Conservation (phyloP, 2,329 filamentous ascomycete species). For the Aureobasidium vineae region DNA sequence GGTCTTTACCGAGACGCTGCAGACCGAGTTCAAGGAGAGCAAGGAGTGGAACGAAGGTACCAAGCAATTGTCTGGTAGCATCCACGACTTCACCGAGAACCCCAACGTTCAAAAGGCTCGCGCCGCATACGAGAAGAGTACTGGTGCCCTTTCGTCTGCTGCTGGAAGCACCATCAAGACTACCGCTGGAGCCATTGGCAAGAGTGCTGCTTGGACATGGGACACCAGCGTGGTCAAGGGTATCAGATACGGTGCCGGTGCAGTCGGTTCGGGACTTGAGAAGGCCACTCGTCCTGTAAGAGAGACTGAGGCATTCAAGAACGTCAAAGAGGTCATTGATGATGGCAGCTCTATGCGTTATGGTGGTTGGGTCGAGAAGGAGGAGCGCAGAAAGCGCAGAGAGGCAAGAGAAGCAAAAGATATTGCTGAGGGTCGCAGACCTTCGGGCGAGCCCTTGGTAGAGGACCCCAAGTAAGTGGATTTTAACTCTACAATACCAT, state of each 20-base stretch:
- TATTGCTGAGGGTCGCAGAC: slow-evolving; percentile 44
- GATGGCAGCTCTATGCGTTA: slow-evolving; percentile 96
- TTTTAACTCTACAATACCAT: too few relatives aligned
- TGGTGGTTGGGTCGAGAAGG: slow-evolving; percentile 94
- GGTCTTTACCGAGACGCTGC: slow-evolving; percentile 96
- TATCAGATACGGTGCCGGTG: slow-evolving; percentile 78
- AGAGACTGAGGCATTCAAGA: slow-evolving; percentile 91
- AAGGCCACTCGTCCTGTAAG: slow-evolving; percentile 93
- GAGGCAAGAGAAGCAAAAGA: slow-evolving; percentile 68
- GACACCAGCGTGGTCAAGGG: slow-evolving; percentile 92
- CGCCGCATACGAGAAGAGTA: slow-evolving; percentile 82
- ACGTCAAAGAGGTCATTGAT: slow-evolving; percentile 91
- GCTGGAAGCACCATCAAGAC: slow-evolving; percentile 78
- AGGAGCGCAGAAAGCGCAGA: slow-evolving; percentile 79
- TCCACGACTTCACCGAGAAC: slow-evolving; percentile 89
- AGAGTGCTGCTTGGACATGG: slow-evolving; percentile 95
- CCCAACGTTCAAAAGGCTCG: slow-evolving; percentile 83
- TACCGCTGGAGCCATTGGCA: slow-evolving; percentile 82
- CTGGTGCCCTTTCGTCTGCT: slow-evolving; percentile 74
- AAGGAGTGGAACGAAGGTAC: slow-evolving; percentile 99
- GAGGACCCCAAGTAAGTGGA: slow-evolving; percentile 84
- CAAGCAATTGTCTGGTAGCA: slow-evolving; percentile 84
- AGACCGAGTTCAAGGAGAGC: slow-evolving; percentile 89
- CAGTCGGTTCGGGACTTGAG: slow-evolving; percentile 82
- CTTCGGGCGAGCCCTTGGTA: slow-evolving; percentile 60